Conservation (phyloP, 1,284 basidiomycete genomes). For the Ceratobasidium sp. region DNA sequence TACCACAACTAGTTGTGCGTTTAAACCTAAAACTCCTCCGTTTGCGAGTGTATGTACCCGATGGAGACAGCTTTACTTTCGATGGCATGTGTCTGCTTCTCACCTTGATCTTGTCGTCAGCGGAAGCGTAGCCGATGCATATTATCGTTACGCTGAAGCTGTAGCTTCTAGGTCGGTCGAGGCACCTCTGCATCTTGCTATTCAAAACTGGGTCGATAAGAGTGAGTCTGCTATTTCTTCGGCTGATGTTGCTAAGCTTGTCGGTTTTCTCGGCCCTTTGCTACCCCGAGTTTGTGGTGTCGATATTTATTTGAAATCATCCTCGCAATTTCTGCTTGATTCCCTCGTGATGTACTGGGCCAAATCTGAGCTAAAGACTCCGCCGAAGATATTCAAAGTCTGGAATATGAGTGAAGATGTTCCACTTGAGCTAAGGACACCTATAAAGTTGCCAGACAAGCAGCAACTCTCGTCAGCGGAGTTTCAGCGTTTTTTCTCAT, state of each 20-base stretch:
- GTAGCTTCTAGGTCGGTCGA: background rate
- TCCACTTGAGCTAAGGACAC: background rate
- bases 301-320: background rate
- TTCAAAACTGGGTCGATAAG: slow-evolving; percentile 4
- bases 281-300: background rate
- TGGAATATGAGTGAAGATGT: background rate
- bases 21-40: background rate
- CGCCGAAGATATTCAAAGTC: background rate
- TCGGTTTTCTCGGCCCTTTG: background rate
- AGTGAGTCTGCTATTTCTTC: background rate
- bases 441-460: background rate
- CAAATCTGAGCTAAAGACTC: too few species aligned
- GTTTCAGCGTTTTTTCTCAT: background rate
- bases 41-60: background rate
- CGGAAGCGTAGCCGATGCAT: background rate
- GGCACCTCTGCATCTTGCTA: background rate
- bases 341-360: background rate
- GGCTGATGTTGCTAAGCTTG: background rate
- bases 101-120: slow-evolving; percentile 16
- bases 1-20: background rate
- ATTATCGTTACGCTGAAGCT: background rate
- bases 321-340: background rate
- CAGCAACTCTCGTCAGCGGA: background rate
- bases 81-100: slow-evolving; percentile 1
- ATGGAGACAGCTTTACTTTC: slow-evolving; percentile 6